Percentiles rank a stretch among this genome's conserved stretches.
phyloP scores from a whole-genome alignment of 495 filamentous ascomycete genomes.

The Penicillium antarcticum region DNA sequence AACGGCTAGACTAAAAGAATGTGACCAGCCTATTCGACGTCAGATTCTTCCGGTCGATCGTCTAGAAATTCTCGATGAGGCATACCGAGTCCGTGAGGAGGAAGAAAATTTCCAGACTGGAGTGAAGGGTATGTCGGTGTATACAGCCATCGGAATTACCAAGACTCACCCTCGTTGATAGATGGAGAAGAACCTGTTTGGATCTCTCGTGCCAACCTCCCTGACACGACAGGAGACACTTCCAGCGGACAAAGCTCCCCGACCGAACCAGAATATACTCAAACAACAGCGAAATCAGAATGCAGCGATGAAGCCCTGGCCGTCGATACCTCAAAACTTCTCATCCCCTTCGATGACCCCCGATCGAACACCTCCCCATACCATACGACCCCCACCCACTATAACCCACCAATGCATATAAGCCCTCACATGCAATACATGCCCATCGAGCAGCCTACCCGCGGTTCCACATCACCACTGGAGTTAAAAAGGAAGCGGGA shows the following conservation, averaged over 20 bases:
- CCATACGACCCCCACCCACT: neutral
- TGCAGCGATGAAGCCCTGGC: neutral
- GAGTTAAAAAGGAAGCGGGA: slow-evolving; percentile 24
- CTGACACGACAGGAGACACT: slow-evolving; percentile 20
- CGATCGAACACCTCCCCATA: neutral
- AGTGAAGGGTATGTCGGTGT: slow-evolving; percentile 48
- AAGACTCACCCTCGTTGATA: slow-evolving; percentile 6
- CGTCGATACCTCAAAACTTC: neutral
- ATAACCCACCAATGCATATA: neutral
- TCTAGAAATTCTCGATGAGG: slow-evolving; percentile 53
- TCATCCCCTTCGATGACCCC: neutral
- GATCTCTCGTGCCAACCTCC: slow-evolving; percentile 34
- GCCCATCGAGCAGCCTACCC: neutral
- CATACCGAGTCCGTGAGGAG: slow-evolving; percentile 59
- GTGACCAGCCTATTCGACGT: slow-evolving; percentile 41
- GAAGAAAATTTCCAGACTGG: slow-evolving; percentile 59
- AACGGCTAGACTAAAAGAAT: slow-evolving; percentile 34
- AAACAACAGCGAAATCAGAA: neutral
- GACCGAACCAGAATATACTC: slow-evolving; percentile 1
- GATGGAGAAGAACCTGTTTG: slow-evolving; percentile 22
- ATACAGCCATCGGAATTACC: neutral
- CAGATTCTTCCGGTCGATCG: slow-evolving; percentile 37
- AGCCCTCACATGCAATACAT: neutral
- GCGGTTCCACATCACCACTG: slow-evolving; percentile 6
- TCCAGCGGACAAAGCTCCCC: slow-evolving; percentile 11